These are phyloP conservation scores for Blumeria hordei DNA, from an alignment of 2,329 filamentous ascomycete species.

Conservation along the genomic window DNA sequence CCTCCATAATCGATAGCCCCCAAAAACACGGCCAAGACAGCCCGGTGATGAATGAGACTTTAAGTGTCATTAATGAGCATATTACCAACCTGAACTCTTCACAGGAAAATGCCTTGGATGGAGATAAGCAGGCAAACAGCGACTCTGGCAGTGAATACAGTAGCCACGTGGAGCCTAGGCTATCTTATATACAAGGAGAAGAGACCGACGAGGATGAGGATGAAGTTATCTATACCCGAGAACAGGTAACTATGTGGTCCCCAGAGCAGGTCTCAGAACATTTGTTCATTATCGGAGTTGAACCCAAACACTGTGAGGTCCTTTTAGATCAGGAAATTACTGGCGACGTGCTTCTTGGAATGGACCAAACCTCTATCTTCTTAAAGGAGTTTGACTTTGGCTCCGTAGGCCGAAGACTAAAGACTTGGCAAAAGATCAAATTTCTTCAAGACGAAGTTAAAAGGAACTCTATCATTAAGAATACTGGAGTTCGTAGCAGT, in stretches of 20 bases:
- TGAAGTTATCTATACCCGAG: slow-evolving; percentile 38
- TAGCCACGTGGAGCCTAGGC: slow-evolving; percentile 45
- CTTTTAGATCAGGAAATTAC: slow-evolving; percentile 92
- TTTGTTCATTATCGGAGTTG: slow-evolving; percentile 62
- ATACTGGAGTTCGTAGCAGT: slow-evolving; percentile 31
- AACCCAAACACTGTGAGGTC: slow-evolving; percentile 75
- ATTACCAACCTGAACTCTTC: slow-evolving; percentile 59
- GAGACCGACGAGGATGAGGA: slow-evolving; percentile 94
- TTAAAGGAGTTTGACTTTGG: slow-evolving; percentile 90
- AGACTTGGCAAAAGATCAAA: slow-evolving; percentile 95
- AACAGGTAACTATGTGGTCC: slow-evolving; percentile 60
- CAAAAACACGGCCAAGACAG: slow-evolving; percentile 28
- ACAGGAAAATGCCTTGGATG: slow-evolving; percentile 18
- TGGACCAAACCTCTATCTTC: slow-evolving; percentile 88
- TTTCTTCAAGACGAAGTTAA: slow-evolving; percentile 69
- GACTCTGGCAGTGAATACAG: slow-evolving; percentile 86
- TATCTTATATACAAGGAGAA: slow-evolving; percentile 82
- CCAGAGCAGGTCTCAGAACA: slow-evolving; percentile 71
- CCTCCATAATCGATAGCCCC: slow-evolving; percentile 23
- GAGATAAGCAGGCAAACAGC: slow-evolving; percentile 28
- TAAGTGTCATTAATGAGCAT: slow-evolving; percentile 92
- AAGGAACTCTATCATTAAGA: slow-evolving; percentile 23
- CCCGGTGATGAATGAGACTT: slow-evolving; percentile 76
- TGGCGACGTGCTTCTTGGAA: slow-evolving; percentile 74
- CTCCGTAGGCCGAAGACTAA: slow-evolving; percentile 66